These are phyloP conservation scores for Odonthalia washingtoniensis DNA, from an alignment of 31 red algal species.

Conservation along the genomic window DNA sequence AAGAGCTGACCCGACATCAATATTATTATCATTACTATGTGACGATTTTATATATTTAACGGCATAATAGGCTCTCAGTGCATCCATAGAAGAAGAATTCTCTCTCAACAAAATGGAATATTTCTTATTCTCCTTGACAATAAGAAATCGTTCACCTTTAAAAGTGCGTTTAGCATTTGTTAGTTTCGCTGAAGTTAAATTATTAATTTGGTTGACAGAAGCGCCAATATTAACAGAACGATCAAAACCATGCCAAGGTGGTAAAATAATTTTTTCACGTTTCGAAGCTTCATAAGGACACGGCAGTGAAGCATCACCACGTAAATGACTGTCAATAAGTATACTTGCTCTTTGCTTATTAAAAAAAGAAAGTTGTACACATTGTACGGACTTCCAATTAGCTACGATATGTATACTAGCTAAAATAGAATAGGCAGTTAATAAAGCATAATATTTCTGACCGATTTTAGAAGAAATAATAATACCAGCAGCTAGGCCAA, in stretches of 20 bases:
- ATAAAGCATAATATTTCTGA: conserved; percentile 85
- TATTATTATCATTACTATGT: too few species aligned
- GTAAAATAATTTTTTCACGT: conserved; percentile 69
- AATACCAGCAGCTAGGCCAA: conserved; percentile 93
- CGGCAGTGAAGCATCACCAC: conserved; percentile 48
- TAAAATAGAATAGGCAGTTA: conserved; percentile 77
- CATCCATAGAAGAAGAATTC: conserved; percentile 47
- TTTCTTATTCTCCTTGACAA: conserved; percentile 4
- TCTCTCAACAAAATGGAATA: conserved; percentile 29
- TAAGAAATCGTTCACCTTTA: conserved; percentile 68
- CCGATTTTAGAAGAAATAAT: conserved; percentile 81
- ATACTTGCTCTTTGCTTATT: conserved; percentile 94
- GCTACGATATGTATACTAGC: conserved; percentile 89
- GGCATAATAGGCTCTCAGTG: conserved; percentile 65
- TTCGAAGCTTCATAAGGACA: conserved; percentile 76
- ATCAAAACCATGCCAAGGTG: conserved; percentile 82
- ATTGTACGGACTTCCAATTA: conserved; percentile 93
- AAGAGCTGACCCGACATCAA: too few species aligned
- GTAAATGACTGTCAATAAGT: conserved; percentile 72
- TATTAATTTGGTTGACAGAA: conserved; percentile 40
- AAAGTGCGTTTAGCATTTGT: conserved; percentile 29
- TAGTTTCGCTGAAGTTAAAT: conserved; percentile 23
- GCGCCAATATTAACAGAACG: conserved; percentile 77
- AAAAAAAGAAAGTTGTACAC: conserved; percentile 93
- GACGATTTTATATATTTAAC: too few species aligned